Percentiles rank a stretch among this genome's conserved stretches.
Evolutionary conservation across 2,329 filamentous ascomycete genomes (phyloP).

Genomic region (Tolypocladium ovalisporum): DNA sequence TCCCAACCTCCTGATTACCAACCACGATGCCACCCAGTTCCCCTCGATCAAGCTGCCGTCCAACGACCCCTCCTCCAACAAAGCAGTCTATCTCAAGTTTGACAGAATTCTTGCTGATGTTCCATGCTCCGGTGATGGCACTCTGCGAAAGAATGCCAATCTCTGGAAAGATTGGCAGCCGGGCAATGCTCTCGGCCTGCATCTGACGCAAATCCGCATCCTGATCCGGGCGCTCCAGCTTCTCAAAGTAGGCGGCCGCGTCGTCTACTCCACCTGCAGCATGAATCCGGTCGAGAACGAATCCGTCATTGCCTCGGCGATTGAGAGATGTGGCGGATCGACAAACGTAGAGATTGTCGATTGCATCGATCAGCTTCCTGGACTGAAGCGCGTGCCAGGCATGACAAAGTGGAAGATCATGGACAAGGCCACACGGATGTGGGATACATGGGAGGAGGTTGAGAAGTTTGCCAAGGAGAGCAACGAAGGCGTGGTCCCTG

Average conservation of each 20-base stretch:
- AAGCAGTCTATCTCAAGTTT: conserved; percentile 78
- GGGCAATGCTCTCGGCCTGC: conserved; percentile 75
- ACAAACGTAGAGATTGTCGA: conserved; percentile 77
- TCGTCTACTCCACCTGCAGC: conserved; percentile 97
- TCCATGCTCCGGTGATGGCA: conserved; percentile 93
- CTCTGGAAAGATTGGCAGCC: conserved; percentile 95
- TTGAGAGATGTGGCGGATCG: conserved; percentile 77
- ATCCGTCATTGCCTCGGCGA: conserved; percentile 77
- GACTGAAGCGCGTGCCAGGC: conserved; percentile 65
- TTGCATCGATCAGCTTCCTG: conserved; percentile 65
- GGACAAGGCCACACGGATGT: conserved; percentile 72
- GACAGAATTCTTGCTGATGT: conserved; percentile 95
- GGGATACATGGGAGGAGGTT: conserved; percentile 75
- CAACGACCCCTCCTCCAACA: conserved; percentile 37
- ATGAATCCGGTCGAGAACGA: conserved; percentile 99
- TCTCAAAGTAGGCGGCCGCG: conserved; percentile 86
- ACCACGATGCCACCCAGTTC: conserved; percentile 94
- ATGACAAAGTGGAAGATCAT: conserved; percentile 82
- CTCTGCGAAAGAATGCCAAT: conserved; percentile 81
- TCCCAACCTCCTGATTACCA: conserved; percentile 91
- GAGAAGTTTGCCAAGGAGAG: conserved; percentile 54
- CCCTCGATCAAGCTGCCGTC: conserved; percentile 78
- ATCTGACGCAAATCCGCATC: conserved; percentile 80
- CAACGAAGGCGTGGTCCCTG: conserved; percentile 42
- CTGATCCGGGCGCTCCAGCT: conserved; percentile 87